Percentiles rank a stretch among this genome's conserved stretches.
These are phyloP conservation scores for Inosperma sp. DNA, from an alignment of 768 basidiomycete species.

Conservation along the genomic window DNA sequence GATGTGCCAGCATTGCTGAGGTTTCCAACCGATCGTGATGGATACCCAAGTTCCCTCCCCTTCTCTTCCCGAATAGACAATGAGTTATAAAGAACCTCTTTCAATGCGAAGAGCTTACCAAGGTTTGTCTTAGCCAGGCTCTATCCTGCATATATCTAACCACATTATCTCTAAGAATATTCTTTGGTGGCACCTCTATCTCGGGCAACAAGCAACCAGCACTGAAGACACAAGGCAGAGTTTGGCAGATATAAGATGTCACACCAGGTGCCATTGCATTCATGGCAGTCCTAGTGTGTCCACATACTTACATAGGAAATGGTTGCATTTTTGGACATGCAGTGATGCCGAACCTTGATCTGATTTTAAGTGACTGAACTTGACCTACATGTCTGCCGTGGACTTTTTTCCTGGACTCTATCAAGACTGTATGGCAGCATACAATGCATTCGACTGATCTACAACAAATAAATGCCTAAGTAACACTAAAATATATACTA, in stretches of 20 bases:
- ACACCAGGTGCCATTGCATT: background rate
- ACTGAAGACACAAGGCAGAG: background rate
- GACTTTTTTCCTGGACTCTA: too few relatives aligned
- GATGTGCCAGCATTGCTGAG: background rate
- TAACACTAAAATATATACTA: too few relatives aligned
- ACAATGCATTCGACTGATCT: too few relatives aligned
- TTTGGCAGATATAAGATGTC: background rate
- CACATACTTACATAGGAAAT: background rate
- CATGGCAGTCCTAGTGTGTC: background rate
- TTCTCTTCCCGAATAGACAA: background rate
- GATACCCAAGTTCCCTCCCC: background rate
- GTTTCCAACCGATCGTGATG: background rate
- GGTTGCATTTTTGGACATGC: too few relatives aligned
- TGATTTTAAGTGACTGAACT: too few relatives aligned
- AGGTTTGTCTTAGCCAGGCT: background rate
- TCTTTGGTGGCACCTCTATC: background rate
- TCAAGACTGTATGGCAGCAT: too few relatives aligned
- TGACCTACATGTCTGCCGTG: too few relatives aligned
- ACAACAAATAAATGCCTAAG: too few relatives aligned
- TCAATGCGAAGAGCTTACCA: background rate
- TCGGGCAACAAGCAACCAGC: background rate
- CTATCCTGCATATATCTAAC: background rate
- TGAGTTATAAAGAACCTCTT: background rate
- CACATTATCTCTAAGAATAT: background rate
- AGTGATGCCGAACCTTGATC: too few relatives aligned